phyloP scores from a whole-genome alignment of 768 basidiomycete genomes.

The Dacryopinax spathularia region DNA sequence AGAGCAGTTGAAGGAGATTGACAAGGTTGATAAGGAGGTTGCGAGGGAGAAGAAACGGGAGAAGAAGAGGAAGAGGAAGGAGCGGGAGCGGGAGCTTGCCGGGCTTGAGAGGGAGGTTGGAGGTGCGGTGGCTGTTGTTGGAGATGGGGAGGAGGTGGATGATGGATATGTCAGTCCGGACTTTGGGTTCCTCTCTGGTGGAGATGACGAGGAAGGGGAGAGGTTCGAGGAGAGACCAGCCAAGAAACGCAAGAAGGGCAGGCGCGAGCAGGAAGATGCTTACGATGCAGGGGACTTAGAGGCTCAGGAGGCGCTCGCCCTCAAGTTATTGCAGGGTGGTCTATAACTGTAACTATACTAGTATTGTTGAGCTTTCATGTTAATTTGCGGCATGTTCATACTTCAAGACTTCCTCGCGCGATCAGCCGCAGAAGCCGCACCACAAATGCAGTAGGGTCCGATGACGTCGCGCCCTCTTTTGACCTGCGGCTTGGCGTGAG shows the following conservation, averaged over 20 bases:
- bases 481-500: no score
- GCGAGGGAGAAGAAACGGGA: conserved; percentile 80
- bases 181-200: conserved; percentile 43
- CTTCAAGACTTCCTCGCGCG: no score
- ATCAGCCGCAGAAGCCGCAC: no score
- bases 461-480: no score
- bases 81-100: conserved; percentile 40
- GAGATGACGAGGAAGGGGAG: conserved; percentile 22
- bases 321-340: conserved; percentile 33
- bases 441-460: no score
- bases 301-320: conserved; percentile 51
- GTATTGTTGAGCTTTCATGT: no score
- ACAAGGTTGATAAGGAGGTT: conserved; percentile 63
- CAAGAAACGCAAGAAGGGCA: conserved; percentile 23
- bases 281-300: conserved; percentile 23
- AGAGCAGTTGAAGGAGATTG: conserved; percentile 52
- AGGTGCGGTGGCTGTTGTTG: conserved; percentile 9
- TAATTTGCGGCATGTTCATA: no score
- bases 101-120: neutral
- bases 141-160: conserved; percentile 25
- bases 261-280: neutral
- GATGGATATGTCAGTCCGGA: conserved; percentile 62
- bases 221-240: conserved; percentile 19
- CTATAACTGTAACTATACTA: neutral
- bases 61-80: conserved; percentile 85